A percentile compares a stretch with the other conserved stretches of the same genome.
phyloP scores from a whole-genome alignment of 1,284 basidiomycete genomes.

The Porogramme epimiltina region DNA sequence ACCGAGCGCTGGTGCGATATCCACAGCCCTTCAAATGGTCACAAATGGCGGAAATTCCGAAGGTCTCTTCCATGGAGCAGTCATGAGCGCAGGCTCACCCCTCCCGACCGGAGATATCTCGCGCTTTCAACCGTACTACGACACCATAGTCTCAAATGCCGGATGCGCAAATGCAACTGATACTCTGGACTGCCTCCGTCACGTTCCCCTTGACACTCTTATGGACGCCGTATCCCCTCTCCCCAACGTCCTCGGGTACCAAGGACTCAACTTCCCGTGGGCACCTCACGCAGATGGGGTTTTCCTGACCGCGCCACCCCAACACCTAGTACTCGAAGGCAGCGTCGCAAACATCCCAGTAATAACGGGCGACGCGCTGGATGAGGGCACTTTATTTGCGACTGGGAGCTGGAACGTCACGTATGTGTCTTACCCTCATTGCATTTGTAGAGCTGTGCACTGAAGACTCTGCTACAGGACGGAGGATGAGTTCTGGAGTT shows the following conservation, averaged over 20 bases:
- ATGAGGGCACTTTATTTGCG: constrained; percentile 34
- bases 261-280: constrained; percentile 27
- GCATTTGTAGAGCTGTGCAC: background rate
- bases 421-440: constrained; percentile 1
- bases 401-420: constrained; percentile 20
- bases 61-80: constrained; percentile 37
- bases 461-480: constrained; percentile 4
- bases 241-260: constrained; percentile 3
- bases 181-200: constrained; percentile 45
- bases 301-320: constrained; percentile 31
- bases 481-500: constrained; percentile 8
- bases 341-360: constrained; percentile 14
- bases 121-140: constrained; percentile 34
- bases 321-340: constrained; percentile 24
- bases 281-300: constrained; percentile 37
- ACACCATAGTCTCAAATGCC: constrained; percentile 33
- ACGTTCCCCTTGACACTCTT: constrained; percentile 41
- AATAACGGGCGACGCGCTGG: constrained; percentile 21
- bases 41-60: constrained; percentile 33
- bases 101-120: constrained; percentile 32
- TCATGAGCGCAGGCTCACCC: constrained; percentile 40
- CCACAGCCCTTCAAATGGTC: constrained; percentile 36
- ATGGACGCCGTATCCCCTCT: background rate
- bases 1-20: constrained; percentile 41
- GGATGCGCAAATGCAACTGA: constrained; percentile 35